Evolutionary conservation across 176 grass and related monocot genomes (phyloP).

Genomic region (Oryza brachyantha): DNA sequence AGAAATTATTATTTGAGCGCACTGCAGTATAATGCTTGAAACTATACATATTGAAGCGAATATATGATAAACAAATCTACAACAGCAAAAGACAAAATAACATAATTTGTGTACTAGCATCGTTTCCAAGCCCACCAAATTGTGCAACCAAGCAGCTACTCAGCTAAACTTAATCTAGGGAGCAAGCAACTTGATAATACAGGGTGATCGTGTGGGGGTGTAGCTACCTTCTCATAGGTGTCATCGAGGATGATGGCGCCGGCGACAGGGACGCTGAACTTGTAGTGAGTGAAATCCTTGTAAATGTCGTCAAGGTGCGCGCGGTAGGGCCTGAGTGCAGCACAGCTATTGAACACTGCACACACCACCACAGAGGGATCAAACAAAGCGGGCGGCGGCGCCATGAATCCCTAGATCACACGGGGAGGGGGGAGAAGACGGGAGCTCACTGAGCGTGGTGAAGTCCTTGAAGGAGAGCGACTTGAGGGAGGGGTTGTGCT

Average conservation of each 20-base stretch:
- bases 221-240: conserved; percentile 68
- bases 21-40: background rate
- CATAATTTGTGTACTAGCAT: background rate
- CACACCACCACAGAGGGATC: conserved; percentile 14
- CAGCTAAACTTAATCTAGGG: background rate
- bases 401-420: no score
- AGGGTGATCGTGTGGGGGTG: background rate
- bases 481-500: conserved; percentile 86
- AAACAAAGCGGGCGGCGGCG: background rate
- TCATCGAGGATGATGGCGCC: conserved; percentile 97
- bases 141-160: background rate
- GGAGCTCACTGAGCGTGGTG: conserved; percentile 70
- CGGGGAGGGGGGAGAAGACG: background rate
- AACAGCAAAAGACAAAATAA: background rate
- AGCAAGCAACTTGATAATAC: background rate
- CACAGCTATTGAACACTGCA: conserved; percentile 93
- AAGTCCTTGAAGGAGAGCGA: conserved; percentile 98
- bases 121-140: background rate
- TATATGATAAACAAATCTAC: background rate
- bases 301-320: conserved; percentile 88
- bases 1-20: background rate
- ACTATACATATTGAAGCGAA: background rate
- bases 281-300: conserved; percentile 95
- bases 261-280: conserved; percentile 79
- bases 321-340: conserved; percentile 84